Percentiles rank a stretch among this genome's conserved stretches.
These are phyloP conservation scores for Selenicereus undatus DNA, from an alignment of 148 eudicot genomes.

Conservation along the genomic window DNA sequence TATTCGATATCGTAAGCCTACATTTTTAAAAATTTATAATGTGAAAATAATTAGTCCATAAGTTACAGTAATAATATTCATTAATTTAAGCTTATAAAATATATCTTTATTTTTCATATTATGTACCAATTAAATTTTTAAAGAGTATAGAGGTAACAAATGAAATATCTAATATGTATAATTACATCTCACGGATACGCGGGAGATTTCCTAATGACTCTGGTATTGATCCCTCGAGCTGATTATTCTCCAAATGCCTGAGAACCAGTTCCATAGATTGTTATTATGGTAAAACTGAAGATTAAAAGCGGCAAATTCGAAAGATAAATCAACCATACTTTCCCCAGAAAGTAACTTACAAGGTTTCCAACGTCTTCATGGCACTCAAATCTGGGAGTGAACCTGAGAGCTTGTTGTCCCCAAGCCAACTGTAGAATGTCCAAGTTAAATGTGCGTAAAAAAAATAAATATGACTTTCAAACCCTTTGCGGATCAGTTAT, in stretches of 20 bases:
- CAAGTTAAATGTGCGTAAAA: background rate
- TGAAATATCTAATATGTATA: background rate
- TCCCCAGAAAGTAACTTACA: conserved; percentile 35
- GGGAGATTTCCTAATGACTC: conserved; percentile 55
- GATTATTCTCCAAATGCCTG: conserved; percentile 84
- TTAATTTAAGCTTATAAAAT: too few species aligned
- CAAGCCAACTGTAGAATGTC: conserved; percentile 50
- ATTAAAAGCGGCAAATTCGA: background rate
- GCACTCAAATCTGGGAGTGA: conserved; percentile 57
- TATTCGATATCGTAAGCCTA: too few species aligned
- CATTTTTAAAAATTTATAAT: too few species aligned
- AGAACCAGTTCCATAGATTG: background rate
- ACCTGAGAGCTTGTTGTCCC: conserved; percentile 62
- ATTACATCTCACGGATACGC: conserved; percentile 62
- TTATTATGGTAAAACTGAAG: background rate
- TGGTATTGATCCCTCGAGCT: conserved; percentile 67
- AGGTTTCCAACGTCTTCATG: conserved; percentile 43
- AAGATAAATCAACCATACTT: background rate
- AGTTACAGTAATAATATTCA: too few species aligned
- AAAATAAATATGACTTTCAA: background rate
- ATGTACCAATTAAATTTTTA: too few species aligned
- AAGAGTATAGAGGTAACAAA: too few species aligned
- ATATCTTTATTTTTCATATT: too few species aligned
- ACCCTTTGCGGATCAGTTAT: too few species aligned
- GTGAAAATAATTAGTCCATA: too few species aligned